A percentile compares a stretch with the other conserved stretches of the same genome.
Conservation (phyloP, 352 stramenopile species). For the Saprolegnia parasitica region DNA sequence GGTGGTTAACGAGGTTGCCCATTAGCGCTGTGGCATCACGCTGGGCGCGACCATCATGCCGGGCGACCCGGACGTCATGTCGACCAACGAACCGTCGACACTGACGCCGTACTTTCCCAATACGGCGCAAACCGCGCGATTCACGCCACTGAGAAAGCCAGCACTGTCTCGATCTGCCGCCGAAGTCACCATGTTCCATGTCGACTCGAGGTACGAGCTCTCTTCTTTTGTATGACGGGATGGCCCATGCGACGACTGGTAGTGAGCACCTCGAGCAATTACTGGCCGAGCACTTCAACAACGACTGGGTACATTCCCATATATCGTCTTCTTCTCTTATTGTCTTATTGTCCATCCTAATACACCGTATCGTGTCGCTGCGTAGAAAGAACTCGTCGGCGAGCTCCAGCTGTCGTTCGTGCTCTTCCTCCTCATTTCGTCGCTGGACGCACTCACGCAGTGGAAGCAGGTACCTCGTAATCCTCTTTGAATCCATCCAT, state of each 20-base stretch:
- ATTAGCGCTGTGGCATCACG: constrained; percentile 61
- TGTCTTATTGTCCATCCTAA: constrained; percentile 32
- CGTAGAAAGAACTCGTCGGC: constrained; percentile 81
- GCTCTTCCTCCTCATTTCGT: constrained; percentile 92
- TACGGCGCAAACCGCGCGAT: constrained; percentile 62
- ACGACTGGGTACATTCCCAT: constrained; percentile 9
- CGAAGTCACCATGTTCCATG: constrained; percentile 70
- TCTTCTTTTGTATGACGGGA: not conserved
- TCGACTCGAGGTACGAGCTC: constrained; percentile 60
- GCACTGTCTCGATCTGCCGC: constrained; percentile 34
- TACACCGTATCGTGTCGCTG: constrained; percentile 12
- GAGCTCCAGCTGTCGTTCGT: constrained; percentile 93
- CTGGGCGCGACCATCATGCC: constrained; percentile 62
- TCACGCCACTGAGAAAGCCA: constrained; percentile 51
- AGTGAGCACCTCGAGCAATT: constrained; percentile 24
- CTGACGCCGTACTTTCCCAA: constrained; percentile 72
- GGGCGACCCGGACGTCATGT: constrained; percentile 51
- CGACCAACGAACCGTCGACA: constrained; percentile 27
- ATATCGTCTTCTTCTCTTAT: constrained; percentile 34
- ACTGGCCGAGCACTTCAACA: not conserved
- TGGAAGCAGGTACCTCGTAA: constrained; percentile 80
- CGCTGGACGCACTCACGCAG: constrained; percentile 87
- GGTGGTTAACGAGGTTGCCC: not conserved
- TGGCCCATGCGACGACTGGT: not conserved
- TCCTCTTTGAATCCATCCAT: not conserved